Conservation (phyloP, 495 filamentous ascomycete species). For the Cetradonia linearis region DNA sequence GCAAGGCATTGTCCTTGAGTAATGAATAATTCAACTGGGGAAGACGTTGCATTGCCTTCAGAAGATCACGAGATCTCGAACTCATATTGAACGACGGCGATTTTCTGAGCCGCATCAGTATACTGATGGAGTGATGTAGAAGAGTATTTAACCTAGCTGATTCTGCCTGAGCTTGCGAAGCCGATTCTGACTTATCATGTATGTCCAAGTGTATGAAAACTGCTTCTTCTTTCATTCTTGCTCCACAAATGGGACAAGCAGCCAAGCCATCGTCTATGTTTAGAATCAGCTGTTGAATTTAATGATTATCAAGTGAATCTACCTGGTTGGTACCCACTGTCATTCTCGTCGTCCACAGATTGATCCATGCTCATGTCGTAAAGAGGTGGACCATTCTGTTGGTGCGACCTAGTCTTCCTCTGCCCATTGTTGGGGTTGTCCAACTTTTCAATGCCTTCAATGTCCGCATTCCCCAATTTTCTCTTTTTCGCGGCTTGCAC, state of each 20-base stretch:
- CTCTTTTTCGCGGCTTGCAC: conserved; percentile 35
- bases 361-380: conserved; percentile 16
- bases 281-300: conserved; percentile 3
- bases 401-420: conserved; percentile 35
- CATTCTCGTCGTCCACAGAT: conserved; percentile 33
- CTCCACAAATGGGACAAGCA: conserved; percentile 69
- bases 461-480: conserved; percentile 41
- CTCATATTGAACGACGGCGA: conserved; percentile 11
- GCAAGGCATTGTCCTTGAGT: conserved; percentile 62
- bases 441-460: conserved; percentile 30
- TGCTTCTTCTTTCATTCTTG: conserved; percentile 62
- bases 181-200: conserved; percentile 14
- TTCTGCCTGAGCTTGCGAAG: background rate
- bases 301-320: background rate
- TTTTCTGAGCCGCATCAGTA: conserved; percentile 8
- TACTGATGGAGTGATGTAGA: background rate
- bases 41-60: conserved; percentile 47
- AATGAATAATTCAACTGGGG: conserved; percentile 72
- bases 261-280: conserved; percentile 60
- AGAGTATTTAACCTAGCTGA: conserved; percentile 6
- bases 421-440: conserved; percentile 22
- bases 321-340: conserved; percentile 10
- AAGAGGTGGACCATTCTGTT: conserved; percentile 17
- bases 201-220: conserved; percentile 73
- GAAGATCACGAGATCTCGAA: conserved; percentile 20